phyloP scores from a whole-genome alignment of 805 yeast species.

The Suhomyces xylopsoci region DNA sequence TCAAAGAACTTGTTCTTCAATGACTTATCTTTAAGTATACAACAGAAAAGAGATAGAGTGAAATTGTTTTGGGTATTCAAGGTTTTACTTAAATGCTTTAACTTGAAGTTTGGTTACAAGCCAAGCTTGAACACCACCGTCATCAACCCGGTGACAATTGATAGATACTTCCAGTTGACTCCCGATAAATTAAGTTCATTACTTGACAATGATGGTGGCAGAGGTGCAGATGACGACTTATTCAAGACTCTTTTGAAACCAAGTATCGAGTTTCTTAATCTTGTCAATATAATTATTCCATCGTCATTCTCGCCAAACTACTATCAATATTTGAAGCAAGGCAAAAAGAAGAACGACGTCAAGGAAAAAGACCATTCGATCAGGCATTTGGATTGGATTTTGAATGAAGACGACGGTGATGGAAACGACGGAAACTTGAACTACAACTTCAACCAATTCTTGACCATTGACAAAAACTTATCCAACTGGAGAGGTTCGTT shows the following conservation, averaged over 20 bases:
- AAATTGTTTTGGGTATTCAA: conserved; percentile 48
- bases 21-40: conserved; percentile 40
- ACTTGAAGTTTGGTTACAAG: conserved; percentile 43
- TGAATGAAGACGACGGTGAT: conserved; percentile 46
- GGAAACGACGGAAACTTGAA: conserved; percentile 47
- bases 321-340: conserved; percentile 37
- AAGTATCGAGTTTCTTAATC: conserved; percentile 41
- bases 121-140: conserved; percentile 47
- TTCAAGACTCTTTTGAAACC: conserved; percentile 38
- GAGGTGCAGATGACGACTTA: conserved; percentile 24
- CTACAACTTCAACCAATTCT: conserved; percentile 42
- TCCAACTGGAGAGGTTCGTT: conserved; percentile 40
- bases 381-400: conserved; percentile 37
- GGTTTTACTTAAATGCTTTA: conserved; percentile 39
- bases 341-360: conserved; percentile 16
- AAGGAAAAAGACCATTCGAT: conserved; percentile 17
- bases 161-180: conserved; percentile 41
- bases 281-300: conserved; percentile 44
- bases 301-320: conserved; percentile 46
- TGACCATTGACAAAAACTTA: conserved; percentile 40
- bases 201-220: conserved; percentile 20
- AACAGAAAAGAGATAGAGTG: conserved; percentile 38
- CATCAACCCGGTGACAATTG: conserved; percentile 46
- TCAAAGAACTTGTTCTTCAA: conserved; percentile 42
- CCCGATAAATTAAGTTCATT: conserved; percentile 40